phyloP scores from a whole-genome alignment of 129 eudicot genomes.

The Rutidosis leptorrhynchoides region DNA sequence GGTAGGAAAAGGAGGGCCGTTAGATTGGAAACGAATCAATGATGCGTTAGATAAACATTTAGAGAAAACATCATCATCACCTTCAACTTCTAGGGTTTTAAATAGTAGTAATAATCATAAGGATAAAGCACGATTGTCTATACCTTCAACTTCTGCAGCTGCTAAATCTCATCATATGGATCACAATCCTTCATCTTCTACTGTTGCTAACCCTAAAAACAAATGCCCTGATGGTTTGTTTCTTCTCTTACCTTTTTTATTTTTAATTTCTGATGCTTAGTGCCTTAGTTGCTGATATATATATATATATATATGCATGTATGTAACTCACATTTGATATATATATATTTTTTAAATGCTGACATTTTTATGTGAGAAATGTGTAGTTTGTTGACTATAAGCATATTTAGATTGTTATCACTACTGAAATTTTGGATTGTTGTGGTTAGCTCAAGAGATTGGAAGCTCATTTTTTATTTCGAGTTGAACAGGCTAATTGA shows the following conservation, averaged over 20 bases:
- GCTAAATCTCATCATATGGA: constrained; percentile 33
- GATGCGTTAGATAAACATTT: constrained; percentile 79
- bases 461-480: not conserved
- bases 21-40: constrained; percentile 80
- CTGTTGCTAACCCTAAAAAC: constrained; percentile 27
- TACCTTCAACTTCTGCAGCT: constrained; percentile 50
- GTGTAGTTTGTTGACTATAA: not conserved
- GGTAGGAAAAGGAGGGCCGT: constrained; percentile 42
- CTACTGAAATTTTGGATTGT: not conserved
- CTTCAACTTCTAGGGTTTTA: constrained; percentile 62
- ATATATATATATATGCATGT: not conserved
- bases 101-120: constrained; percentile 33
- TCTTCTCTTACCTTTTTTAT: not conserved
- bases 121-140: constrained; percentile 40
- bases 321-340: not conserved
- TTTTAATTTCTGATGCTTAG: not conserved
- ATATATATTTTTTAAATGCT: not conserved
- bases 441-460: not conserved
- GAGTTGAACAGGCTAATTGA: not conserved
- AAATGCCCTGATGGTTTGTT: constrained; percentile 49
- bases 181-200: constrained; percentile 35
- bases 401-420: not conserved
- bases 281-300: not conserved
- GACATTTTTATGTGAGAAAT: constrained; percentile 1
- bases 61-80: constrained; percentile 53